A percentile compares a stretch with the other conserved stretches of the same genome.
These are phyloP conservation scores for Sphaerulina vaccinii DNA, from an alignment of 2,329 filamentous ascomycete species.

Conservation along the genomic window DNA sequence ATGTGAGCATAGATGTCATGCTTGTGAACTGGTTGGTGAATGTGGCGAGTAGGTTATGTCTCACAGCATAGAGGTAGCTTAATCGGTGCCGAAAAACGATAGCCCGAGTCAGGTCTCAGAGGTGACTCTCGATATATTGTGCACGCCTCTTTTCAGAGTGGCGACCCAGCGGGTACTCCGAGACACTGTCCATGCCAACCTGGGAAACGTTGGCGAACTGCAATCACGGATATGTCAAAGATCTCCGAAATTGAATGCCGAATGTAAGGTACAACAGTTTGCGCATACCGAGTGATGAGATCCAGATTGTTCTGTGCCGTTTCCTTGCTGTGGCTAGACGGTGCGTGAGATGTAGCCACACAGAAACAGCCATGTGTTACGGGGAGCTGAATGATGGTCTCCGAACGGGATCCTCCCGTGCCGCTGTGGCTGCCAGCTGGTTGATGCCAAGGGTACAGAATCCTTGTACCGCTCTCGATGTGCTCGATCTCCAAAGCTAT, in stretches of 20 bases:
- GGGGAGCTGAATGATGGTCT: background rate
- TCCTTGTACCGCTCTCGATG: background rate
- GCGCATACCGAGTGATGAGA: background rate
- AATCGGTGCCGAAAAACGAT: slow-evolving; percentile 4
- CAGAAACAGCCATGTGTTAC: background rate
- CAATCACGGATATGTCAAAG: background rate
- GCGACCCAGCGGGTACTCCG: slow-evolving; percentile 3
- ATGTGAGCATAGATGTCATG: background rate
- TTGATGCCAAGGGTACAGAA: background rate
- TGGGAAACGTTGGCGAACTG: background rate
- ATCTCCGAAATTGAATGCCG: slow-evolving; percentile 1
- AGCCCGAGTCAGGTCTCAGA: slow-evolving; percentile 8
- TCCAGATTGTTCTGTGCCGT: background rate
- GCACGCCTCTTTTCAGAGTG: background rate
- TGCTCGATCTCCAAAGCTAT: background rate
- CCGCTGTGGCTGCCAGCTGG: background rate
- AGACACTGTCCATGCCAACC: slow-evolving; percentile 2
- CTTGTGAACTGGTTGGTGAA: background rate
- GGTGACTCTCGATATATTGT: background rate
- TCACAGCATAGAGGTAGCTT: background rate
- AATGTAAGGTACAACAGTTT: background rate
- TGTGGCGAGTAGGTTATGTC: background rate
- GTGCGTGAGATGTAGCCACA: background rate
- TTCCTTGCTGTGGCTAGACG: background rate
- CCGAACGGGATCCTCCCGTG: slow-evolving; percentile 1